Evolutionary conservation across 768 basidiomycete species (phyloP).

Genomic region (Pholiota conissans): DNA sequence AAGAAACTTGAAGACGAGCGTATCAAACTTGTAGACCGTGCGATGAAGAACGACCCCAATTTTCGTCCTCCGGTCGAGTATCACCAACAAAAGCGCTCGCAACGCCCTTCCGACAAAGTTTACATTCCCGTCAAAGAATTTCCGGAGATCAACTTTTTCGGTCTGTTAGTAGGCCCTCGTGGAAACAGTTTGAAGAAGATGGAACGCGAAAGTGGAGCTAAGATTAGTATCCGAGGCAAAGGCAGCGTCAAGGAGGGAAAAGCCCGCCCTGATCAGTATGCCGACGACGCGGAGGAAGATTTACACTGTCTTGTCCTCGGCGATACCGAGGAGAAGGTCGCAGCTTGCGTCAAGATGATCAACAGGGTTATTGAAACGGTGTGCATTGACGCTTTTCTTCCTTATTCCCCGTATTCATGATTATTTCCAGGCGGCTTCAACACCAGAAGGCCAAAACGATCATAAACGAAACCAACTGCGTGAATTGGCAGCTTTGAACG

Average conservation of each 20-base stretch:
- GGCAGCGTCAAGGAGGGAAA: conserved; percentile 99
- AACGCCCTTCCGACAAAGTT: conserved; percentile 95
- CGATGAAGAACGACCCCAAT: conserved; percentile 97
- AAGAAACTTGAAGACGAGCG: conserved; percentile 94
- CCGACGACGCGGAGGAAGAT: conserved; percentile 98
- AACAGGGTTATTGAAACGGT: conserved; percentile 98
- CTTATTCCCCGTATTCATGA: neutral
- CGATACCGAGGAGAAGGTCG: conserved; percentile 91
- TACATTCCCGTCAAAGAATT: conserved; percentile 99
- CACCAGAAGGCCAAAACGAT: conserved; percentile 98
- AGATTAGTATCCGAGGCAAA: conserved; percentile 98
- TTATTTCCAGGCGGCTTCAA: conserved; percentile 83
- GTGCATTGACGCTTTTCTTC: conserved; percentile 27
- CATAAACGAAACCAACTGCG: conserved; percentile 99
- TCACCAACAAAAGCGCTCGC: conserved; percentile 90
- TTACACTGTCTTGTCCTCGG: conserved; percentile 96
- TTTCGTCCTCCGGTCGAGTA: conserved; percentile 98
- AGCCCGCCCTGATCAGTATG: conserved; percentile 89
- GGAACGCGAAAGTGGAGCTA: conserved; percentile 97
- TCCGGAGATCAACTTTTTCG: conserved; percentile 99
- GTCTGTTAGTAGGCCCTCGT: conserved; percentile 94
- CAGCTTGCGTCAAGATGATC: conserved; percentile 89
- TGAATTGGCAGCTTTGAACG: conserved; percentile 95
- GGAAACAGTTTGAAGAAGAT: conserved; percentile 99
- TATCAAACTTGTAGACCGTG: conserved; percentile 89